These are phyloP conservation scores for Ajuga chamaepitys DNA, from an alignment of 257 asterid species.

Conservation along the genomic window DNA sequence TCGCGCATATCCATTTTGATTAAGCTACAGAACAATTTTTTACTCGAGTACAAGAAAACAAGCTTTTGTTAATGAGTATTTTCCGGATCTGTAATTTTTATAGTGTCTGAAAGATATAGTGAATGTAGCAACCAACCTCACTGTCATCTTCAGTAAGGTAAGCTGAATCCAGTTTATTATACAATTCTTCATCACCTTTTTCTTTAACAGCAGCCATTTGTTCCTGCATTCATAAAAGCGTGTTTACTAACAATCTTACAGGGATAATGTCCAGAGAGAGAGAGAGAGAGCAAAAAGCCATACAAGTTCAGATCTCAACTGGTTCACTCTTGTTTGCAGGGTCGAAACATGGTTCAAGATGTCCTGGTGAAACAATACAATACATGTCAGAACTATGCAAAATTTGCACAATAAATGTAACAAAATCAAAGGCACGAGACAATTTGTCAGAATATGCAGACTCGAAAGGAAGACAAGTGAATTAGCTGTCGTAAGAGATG, in stretches of 20 bases:
- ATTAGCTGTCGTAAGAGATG: too few relatives aligned
- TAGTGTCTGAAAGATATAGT: not conserved
- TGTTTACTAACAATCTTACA: not conserved
- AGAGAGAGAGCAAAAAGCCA: constrained; percentile 12
- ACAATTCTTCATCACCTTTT: constrained; percentile 54
- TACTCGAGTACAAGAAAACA: not conserved
- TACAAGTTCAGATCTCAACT: constrained; percentile 71
- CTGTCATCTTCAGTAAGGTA: constrained; percentile 69
- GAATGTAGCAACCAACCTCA: constrained; percentile 44
- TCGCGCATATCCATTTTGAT: not conserved
- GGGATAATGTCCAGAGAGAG: not conserved
- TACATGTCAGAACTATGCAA: constrained; percentile 4
- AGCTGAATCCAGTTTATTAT: constrained; percentile 55
- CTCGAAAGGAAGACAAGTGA: not conserved
- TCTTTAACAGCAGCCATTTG: constrained; percentile 64
- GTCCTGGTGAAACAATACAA: constrained; percentile 44
- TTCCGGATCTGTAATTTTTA: not conserved
- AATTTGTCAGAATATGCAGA: not conserved
- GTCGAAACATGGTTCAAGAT: constrained; percentile 54
- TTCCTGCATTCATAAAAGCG: constrained; percentile 34
- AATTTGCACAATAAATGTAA: not conserved
- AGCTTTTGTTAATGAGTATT: not conserved
- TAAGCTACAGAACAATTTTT: not conserved
- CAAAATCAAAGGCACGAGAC: not conserved
- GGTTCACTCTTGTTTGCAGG: constrained; percentile 47